These are phyloP conservation scores for Sporothrix luriei DNA, from an alignment of 2,329 filamentous ascomycete species.

Conservation along the genomic window DNA sequence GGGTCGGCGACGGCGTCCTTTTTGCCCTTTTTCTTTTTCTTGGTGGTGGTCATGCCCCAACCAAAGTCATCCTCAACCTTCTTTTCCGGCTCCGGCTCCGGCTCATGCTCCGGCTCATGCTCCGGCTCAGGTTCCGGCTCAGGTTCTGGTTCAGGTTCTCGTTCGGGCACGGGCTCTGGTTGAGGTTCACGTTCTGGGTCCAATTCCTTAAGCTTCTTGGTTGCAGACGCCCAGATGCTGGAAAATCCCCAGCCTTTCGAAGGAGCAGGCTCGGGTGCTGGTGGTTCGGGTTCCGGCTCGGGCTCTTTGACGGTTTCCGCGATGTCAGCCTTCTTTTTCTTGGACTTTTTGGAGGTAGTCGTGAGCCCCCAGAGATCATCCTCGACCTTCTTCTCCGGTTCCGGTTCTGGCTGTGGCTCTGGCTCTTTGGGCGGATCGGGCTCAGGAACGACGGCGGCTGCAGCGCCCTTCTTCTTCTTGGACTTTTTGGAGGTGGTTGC, in stretches of 20 bases:
- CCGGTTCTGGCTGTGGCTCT: slow-evolving; percentile 31
- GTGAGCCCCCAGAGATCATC: slow-evolving; percentile 36
- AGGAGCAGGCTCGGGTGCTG: slow-evolving; percentile 28
- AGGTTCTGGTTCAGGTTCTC: slow-evolving; percentile 31
- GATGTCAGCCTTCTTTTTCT: slow-evolving; percentile 38
- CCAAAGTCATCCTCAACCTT: slow-evolving; percentile 36
- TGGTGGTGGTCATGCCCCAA: slow-evolving; percentile 37
- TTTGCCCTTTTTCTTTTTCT: slow-evolving; percentile 41
- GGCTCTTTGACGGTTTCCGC: background rate
- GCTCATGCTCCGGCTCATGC: slow-evolving; percentile 29
- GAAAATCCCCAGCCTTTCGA: slow-evolving; percentile 19
- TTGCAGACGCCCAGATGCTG: slow-evolving; percentile 21
- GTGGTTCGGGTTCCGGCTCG: slow-evolving; percentile 21
- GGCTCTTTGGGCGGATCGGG: slow-evolving; percentile 37
- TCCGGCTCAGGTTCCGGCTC: slow-evolving; percentile 30
- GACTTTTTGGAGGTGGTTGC: slow-evolving; percentile 33
- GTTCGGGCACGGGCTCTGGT: slow-evolving; percentile 28
- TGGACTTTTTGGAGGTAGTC: slow-evolving; percentile 37
- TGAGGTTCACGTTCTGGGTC: slow-evolving; percentile 35
- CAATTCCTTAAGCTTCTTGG: slow-evolving; percentile 28
- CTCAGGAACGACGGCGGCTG: slow-evolving; percentile 29
- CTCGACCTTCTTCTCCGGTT: slow-evolving; percentile 31
- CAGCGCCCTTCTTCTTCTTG: slow-evolving; percentile 36
- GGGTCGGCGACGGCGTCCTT: slow-evolving; percentile 11
- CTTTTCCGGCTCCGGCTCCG: slow-evolving; percentile 28